A percentile compares a stretch with the other conserved stretches of the same genome.
Conservation (phyloP, 169 alveolate species). For the Plasmodium relictum region DNA sequence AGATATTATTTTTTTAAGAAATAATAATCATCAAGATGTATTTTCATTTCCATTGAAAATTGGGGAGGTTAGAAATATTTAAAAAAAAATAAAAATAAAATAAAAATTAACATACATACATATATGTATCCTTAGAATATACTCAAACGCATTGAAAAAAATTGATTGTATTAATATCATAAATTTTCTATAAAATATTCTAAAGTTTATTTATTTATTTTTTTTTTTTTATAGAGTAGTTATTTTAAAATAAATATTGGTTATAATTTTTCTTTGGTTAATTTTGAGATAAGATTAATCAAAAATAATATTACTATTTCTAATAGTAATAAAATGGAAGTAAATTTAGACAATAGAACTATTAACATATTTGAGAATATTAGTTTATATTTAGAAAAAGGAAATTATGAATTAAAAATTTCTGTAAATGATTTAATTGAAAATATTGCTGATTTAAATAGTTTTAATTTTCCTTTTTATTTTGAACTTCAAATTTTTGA, state of each 20-base stretch:
- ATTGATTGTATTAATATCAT: neutral
- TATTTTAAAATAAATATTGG: slow-evolving; percentile 44
- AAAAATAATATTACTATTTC: slow-evolving; percentile 16
- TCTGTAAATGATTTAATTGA: slow-evolving; percentile 5
- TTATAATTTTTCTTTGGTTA: slow-evolving; percentile 20
- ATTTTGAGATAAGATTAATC: slow-evolving; percentile 23
- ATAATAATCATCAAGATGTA: neutral
- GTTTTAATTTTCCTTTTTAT: slow-evolving; percentile 34
- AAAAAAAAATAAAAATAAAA: neutral
- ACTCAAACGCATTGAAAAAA: neutral
- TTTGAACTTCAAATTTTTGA: slow-evolving; percentile 34
- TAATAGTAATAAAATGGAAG: slow-evolving; percentile 27
- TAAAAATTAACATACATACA: neutral
- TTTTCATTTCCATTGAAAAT: slow-evolving; percentile 25
- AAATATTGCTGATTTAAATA: slow-evolving; percentile 7
- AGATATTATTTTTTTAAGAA: slow-evolving; percentile 16
- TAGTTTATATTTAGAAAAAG: slow-evolving; percentile 53
- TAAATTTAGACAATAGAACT: slow-evolving; percentile 12
- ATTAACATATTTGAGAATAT: slow-evolving; percentile 56
- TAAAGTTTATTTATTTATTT: slow-evolving; percentile 4
- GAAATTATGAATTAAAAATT: slow-evolving; percentile 37
- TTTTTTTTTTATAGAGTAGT: slow-evolving; percentile 39
- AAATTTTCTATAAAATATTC: neutral
- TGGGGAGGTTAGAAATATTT: neutral
- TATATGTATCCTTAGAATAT: neutral